These are phyloP conservation scores for Sicyos baderoa DNA, from an alignment of 306 rosid species.

Conservation along the genomic window DNA sequence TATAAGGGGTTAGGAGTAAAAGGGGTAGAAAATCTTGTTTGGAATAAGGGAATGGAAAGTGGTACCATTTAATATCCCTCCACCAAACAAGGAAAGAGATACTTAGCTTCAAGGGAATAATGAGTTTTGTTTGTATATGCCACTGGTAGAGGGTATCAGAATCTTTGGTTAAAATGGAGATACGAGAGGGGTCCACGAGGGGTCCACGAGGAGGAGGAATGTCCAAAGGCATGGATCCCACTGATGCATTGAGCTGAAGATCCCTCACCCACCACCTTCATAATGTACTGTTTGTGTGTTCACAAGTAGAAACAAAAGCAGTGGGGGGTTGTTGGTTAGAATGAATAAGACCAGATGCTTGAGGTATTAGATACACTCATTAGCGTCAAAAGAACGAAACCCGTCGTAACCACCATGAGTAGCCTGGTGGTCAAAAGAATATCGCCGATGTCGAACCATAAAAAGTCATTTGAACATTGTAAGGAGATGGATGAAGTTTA, in stretches of 20 bases:
- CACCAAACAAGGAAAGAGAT: not conserved
- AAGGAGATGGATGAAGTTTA: too few species aligned
- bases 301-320: constrained; percentile 13
- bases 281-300: constrained; percentile 52
- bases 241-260: constrained; percentile 72
- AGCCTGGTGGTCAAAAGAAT: constrained; percentile 17
- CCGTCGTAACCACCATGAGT: too few species aligned
- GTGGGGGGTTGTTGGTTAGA: not conserved
- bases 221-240: constrained; percentile 64
- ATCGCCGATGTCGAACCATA: constrained; percentile 79
- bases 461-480: not conserved
- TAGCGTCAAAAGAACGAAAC: not conserved
- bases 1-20: too few species aligned
- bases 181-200: constrained; percentile 92
- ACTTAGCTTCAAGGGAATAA: not conserved
- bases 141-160: not conserved
- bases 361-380: not conserved
- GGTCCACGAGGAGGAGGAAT: constrained; percentile 96
- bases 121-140: not conserved
- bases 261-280: constrained; percentile 72
- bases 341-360: not conserved
- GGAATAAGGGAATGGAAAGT: too few species aligned
- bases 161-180: not conserved
- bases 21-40: too few species aligned
- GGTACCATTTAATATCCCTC: too few species aligned